These are phyloP conservation scores for Pyrenochaeta sp. DNA, from an alignment of 2,329 filamentous ascomycete genomes.

Conservation along the genomic window DNA sequence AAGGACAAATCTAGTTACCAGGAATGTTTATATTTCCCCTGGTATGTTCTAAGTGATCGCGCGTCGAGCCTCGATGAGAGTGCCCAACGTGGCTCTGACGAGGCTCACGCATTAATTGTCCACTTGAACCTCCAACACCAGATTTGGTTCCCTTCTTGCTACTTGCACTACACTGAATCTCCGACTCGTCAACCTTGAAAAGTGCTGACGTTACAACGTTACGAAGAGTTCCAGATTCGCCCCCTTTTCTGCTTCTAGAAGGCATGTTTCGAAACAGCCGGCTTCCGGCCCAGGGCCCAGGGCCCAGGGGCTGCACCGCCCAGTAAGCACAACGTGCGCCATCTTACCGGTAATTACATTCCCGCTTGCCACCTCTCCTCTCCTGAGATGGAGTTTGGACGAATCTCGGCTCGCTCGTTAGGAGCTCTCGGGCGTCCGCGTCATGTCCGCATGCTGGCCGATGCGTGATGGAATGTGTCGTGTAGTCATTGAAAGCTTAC, in stretches of 20 bases:
- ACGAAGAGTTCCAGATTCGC: neutral
- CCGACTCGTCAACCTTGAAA: too few species aligned
- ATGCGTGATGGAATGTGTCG: slow-evolving; percentile 22
- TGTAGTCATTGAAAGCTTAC: slow-evolving; percentile 13
- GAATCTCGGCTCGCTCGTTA: slow-evolving; percentile 26
- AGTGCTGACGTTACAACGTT: too few species aligned
- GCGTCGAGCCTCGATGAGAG: too few species aligned
- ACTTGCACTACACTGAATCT: too few species aligned
- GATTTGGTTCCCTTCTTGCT: too few species aligned
- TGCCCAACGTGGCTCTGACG: too few species aligned
- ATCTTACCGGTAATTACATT: slow-evolving; percentile 2
- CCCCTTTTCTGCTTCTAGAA: neutral
- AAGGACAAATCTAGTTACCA: too few species aligned
- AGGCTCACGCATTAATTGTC: too few species aligned
- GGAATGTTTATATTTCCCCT: too few species aligned
- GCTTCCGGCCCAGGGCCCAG: neutral
- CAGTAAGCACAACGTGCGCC: slow-evolving; percentile 1
- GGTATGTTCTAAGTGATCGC: too few species aligned
- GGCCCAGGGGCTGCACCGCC: neutral
- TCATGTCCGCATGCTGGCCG: slow-evolving; percentile 26
- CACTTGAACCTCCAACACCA: too few species aligned
- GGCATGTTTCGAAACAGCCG: neutral
- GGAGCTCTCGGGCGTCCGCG: slow-evolving; percentile 11
- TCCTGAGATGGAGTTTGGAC: neutral
- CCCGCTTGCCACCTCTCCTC: slow-evolving; percentile 3